phyloP scores from a whole-genome alignment of 805 yeast genomes.

The Myxozyma lipomycoides region DNA sequence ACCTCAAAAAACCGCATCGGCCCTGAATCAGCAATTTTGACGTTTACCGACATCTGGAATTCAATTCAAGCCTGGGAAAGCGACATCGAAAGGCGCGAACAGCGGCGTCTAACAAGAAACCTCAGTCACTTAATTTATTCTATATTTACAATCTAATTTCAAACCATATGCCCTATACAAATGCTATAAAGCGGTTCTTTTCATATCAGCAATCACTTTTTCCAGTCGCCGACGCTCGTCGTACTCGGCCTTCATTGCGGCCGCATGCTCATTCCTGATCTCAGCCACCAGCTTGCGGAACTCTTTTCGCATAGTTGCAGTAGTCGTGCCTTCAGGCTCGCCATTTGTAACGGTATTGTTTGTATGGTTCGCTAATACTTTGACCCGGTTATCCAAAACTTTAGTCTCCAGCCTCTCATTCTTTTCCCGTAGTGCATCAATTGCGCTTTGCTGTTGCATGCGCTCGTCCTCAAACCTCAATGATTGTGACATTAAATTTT shows the following conservation, averaged over 20 bases:
- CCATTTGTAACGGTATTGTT: not conserved
- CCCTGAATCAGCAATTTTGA: too few relatives aligned
- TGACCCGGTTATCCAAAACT: conserved; percentile 12
- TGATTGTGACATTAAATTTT: conserved; percentile 9
- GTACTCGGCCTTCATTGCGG: conserved; percentile 18
- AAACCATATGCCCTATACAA: too few relatives aligned
- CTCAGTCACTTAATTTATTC: too few relatives aligned
- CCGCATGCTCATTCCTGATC: conserved; percentile 13
- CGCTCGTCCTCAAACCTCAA: conserved; percentile 18
- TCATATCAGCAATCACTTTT: conserved; percentile 21
- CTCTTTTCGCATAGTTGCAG: conserved; percentile 20
- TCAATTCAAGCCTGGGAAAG: too few relatives aligned
- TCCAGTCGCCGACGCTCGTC: conserved; percentile 27
- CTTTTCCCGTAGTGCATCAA: conserved; percentile 13
- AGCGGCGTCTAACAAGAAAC: too few relatives aligned
- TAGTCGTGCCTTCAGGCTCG: not conserved
- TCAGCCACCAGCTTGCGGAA: conserved; percentile 23
- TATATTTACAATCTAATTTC: too few relatives aligned
- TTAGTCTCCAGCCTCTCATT: conserved; percentile 17
- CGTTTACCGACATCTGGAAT: too few relatives aligned
- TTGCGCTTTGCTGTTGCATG: conserved; percentile 4
- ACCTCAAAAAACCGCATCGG: too few relatives aligned
- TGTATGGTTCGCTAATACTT: conserved; percentile 7
- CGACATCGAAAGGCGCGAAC: too few relatives aligned
- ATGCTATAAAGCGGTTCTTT: conserved; percentile 3